These are phyloP conservation scores for Fusarium fujikuroi DNA, from an alignment of 2,329 filamentous ascomycete species.

Conservation along the genomic window DNA sequence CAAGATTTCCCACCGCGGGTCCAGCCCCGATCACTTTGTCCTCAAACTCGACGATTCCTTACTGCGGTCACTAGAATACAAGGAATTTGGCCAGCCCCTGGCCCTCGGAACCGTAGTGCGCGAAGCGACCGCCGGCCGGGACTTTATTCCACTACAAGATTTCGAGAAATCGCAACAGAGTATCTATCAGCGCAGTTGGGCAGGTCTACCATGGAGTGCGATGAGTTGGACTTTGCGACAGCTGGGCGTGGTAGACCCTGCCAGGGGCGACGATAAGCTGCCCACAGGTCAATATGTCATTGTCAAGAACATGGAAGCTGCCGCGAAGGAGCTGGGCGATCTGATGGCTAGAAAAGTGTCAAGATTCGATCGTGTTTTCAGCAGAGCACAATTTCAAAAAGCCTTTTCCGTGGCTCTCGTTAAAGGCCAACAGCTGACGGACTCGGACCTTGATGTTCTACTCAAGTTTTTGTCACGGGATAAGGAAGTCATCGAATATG, in stretches of 20 bases:
- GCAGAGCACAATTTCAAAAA: conserved; percentile 70
- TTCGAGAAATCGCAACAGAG: conserved; percentile 75
- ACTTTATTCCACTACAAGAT: conserved; percentile 75
- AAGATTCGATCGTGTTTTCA: conserved; percentile 74
- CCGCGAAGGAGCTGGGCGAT: conserved; percentile 64
- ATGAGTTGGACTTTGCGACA: conserved; percentile 80
- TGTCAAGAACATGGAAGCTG: conserved; percentile 69
- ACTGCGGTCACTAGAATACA: conserved; percentile 75
- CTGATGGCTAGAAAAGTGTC: conserved; percentile 55
- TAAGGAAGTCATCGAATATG: conserved; percentile 66
- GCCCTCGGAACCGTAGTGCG: conserved; percentile 80
- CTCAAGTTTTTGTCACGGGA: conserved; percentile 76
- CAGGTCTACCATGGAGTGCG: conserved; percentile 75
- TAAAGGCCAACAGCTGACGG: conserved; percentile 62
- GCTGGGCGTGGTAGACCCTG: conserved; percentile 68
- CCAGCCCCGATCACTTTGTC: conserved; percentile 60
- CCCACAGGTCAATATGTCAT: conserved; percentile 73
- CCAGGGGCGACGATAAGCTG: conserved; percentile 63
- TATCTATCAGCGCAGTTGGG: conserved; percentile 77
- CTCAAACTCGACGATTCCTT: conserved; percentile 71
- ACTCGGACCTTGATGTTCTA: conserved; percentile 75
- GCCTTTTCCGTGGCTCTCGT: conserved; percentile 66
- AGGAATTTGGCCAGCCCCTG: conserved; percentile 82
- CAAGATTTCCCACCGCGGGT: conserved; percentile 54
- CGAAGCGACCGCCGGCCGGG: conserved; percentile 76